These are phyloP conservation scores for Trametes hirsuta DNA, from an alignment of 1,284 basidiomycete genomes.

Conservation along the genomic window DNA sequence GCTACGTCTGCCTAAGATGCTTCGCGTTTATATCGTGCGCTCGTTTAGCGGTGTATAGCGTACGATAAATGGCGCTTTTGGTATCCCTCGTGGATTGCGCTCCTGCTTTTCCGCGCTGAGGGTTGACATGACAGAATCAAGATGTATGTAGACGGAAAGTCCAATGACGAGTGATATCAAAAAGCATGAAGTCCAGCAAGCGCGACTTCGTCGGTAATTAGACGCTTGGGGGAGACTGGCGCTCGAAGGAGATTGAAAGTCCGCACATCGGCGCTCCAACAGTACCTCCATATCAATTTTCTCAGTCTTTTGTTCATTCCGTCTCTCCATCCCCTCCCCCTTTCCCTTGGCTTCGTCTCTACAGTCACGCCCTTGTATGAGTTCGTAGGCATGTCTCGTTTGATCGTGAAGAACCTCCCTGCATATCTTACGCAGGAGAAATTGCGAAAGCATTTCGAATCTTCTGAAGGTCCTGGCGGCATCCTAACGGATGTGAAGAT, in stretches of 20 bases:
- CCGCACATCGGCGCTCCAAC: constrained; percentile 11
- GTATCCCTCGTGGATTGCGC: constrained; percentile 91
- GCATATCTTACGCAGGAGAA: constrained; percentile 68
- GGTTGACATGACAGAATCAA: constrained; percentile 19
- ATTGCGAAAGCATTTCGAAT: constrained; percentile 74
- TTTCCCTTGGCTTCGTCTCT: not conserved
- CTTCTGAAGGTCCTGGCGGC: constrained; percentile 62
- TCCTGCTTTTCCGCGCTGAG: constrained; percentile 40
- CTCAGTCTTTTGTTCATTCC: constrained; percentile 1
- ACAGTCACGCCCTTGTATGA: not conserved
- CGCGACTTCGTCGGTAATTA: not conserved
- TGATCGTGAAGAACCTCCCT: constrained; percentile 91
- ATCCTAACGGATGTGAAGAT: constrained; percentile 90
- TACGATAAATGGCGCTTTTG: constrained; percentile 94
- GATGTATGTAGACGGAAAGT: not conserved
- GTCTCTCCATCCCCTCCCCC: not conserved
- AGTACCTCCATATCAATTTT: constrained; percentile 13
- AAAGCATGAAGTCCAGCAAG: not conserved
- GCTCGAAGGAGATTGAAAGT: not conserved
- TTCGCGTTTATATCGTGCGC: constrained; percentile 6
- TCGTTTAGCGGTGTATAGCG: constrained; percentile 36
- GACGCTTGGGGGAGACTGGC: not conserved
- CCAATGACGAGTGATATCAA: not conserved
- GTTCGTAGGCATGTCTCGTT: constrained; percentile 70
- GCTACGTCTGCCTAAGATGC: constrained; percentile 77